These are phyloP conservation scores for Melanomma pulvis-pyrius DNA, from an alignment of 495 filamentous ascomycete genomes.

Conservation along the genomic window DNA sequence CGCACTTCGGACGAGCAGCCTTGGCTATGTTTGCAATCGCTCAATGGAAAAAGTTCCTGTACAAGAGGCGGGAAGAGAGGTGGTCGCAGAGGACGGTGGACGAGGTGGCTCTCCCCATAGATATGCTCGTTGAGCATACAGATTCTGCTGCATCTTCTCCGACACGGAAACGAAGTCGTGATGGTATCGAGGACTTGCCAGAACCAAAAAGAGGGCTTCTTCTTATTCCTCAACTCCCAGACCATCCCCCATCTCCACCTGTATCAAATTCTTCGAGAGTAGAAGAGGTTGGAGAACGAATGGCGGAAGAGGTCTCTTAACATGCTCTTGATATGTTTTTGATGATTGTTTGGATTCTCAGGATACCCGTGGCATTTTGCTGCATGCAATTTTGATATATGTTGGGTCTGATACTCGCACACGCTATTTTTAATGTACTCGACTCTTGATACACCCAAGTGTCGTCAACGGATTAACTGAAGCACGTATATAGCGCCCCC, in stretches of 20 bases:
- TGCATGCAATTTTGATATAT: neutral
- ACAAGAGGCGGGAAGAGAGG: conserved; percentile 12
- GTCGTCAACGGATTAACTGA: too few species aligned
- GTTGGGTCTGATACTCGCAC: neutral
- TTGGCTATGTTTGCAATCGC: conserved; percentile 24
- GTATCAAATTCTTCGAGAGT: conserved; percentile 15
- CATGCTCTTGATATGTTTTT: neutral
- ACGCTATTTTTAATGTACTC: too few species aligned
- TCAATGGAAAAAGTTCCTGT: conserved; percentile 29
- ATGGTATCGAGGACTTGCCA: conserved; percentile 11
- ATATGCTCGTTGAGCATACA: neutral
- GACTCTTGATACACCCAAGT: too few species aligned
- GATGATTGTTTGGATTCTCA: conserved; percentile 2
- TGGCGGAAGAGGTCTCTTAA: conserved; percentile 1
- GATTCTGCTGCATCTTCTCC: conserved; percentile 12
- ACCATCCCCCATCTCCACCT: conserved; percentile 17
- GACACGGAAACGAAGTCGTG: conserved; percentile 19
- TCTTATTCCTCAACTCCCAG: conserved; percentile 1
- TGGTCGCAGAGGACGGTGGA: conserved; percentile 6
- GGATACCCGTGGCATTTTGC: conserved; percentile 16
- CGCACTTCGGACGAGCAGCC: conserved; percentile 29
- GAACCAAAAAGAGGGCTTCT: conserved; percentile 14
- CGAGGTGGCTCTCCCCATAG: conserved; percentile 6
- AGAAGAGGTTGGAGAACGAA: neutral
- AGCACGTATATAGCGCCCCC: too few species aligned